These are phyloP conservation scores for Eurotiales sp. DNA, from an alignment of 2,329 filamentous ascomycete species.

Conservation along the genomic window DNA sequence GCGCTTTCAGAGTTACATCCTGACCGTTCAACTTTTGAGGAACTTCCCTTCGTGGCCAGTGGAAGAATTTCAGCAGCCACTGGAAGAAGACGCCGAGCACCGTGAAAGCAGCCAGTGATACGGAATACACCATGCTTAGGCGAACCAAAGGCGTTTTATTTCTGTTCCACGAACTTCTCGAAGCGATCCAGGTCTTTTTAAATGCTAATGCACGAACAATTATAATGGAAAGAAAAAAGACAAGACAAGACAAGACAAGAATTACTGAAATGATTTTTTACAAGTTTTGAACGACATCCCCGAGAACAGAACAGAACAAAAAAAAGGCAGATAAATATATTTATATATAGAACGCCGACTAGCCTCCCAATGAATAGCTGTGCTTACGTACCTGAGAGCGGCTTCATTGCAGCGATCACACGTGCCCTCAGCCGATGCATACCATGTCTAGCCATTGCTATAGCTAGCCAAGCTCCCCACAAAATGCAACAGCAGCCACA, in stretches of 20 bases:
- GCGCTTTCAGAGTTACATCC: constrained; percentile 32
- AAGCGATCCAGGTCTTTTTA: not conserved
- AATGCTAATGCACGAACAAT: not conserved
- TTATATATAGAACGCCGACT: not conserved
- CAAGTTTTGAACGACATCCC: too few relatives aligned
- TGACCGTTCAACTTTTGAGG: constrained; percentile 12
- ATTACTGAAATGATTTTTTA: too few relatives aligned
- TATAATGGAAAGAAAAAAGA: not conserved
- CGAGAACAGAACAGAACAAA: not conserved
- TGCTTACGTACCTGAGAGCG: constrained; percentile 6
- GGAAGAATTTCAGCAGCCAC: constrained; percentile 21
- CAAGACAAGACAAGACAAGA: not conserved
- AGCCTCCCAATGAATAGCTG: not conserved
- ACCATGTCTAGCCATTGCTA: constrained; percentile 10
- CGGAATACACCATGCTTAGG: constrained; percentile 29
- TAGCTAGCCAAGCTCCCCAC: constrained; percentile 15
- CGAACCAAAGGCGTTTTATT: not conserved
- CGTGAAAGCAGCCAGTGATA: constrained; percentile 28
- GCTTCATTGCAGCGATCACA: constrained; percentile 11
- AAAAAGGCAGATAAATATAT: constrained; percentile 10
- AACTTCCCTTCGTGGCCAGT: not conserved
- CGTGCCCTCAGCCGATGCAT: constrained; percentile 5
- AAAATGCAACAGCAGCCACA: constrained; percentile 17
- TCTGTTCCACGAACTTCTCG: not conserved
- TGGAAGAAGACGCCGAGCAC: constrained; percentile 27